phyloP scores from a whole-genome alignment of 2,329 filamentous ascomycete species.

The Bisporella sp. region DNA sequence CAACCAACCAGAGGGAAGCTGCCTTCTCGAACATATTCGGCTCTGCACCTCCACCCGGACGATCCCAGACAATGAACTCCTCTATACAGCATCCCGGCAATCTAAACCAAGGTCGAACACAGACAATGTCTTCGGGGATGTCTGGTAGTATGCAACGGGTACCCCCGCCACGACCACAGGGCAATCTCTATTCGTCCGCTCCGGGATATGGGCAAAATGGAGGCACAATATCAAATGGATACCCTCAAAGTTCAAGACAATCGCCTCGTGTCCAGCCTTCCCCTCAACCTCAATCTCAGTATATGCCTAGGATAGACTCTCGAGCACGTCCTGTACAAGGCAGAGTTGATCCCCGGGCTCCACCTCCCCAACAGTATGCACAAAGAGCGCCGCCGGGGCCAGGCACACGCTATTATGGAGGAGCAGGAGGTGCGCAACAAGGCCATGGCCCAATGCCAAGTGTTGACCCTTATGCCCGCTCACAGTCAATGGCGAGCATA shows the following conservation, averaged over 20 bases:
- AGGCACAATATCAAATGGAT: conserved; percentile 38
- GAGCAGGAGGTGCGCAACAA: conserved; percentile 36
- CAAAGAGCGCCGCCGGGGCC: conserved; percentile 37
- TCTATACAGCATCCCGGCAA: conserved; percentile 52
- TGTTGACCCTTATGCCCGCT: conserved; percentile 70
- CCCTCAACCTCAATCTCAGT: conserved; percentile 46
- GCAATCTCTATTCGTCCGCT: conserved; percentile 27
- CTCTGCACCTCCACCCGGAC: conserved; percentile 73
- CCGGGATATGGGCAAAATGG: conserved; percentile 21
- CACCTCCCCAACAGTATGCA: conserved; percentile 35
- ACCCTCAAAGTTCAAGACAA: conserved; percentile 40
- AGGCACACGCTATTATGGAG: conserved; percentile 51
- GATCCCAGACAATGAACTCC: conserved; percentile 93
- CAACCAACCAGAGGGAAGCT: conserved; percentile 74
- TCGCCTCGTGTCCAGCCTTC: conserved; percentile 22
- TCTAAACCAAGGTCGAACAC: conserved; percentile 61
- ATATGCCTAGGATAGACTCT: conserved; percentile 56
- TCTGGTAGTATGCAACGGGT: conserved; percentile 52
- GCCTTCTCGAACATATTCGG: conserved; percentile 97
- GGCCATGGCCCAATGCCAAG: conserved; percentile 62
- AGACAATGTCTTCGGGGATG: conserved; percentile 56
- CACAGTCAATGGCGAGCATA: conserved; percentile 81
- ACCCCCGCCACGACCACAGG: conserved; percentile 50
- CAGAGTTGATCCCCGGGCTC: conserved; percentile 28
- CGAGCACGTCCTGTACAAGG: conserved; percentile 65